phyloP scores from a whole-genome alignment of 768 basidiomycete genomes.

The Lepiota venenata region DNA sequence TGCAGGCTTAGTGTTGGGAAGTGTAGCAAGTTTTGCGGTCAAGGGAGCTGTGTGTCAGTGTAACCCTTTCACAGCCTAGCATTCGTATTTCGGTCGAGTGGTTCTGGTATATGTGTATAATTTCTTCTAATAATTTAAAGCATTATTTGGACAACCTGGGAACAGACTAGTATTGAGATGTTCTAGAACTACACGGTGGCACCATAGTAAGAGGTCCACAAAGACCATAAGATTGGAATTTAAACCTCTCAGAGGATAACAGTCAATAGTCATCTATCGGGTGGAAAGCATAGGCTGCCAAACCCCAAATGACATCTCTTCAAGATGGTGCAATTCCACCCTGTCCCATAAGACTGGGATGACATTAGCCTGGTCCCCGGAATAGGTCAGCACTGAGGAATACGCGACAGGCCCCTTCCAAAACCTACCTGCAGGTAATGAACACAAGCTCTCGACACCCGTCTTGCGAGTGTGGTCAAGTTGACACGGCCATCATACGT shows the following conservation, averaged over 20 bases:
- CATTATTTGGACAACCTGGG: not conserved
- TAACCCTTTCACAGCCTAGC: conserved; percentile 57
- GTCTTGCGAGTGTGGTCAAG: conserved; percentile 63
- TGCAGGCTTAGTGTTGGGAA: conserved; percentile 72
- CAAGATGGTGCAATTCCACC: conserved; percentile 66
- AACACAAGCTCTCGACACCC: conserved; percentile 66
- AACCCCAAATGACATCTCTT: conserved; percentile 62
- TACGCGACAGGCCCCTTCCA: not conserved
- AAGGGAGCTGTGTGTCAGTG: conserved; percentile 64
- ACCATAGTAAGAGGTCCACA: not conserved
- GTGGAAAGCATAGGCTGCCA: conserved; percentile 71
- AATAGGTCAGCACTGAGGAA: conserved; percentile 1
- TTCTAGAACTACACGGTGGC: not conserved
- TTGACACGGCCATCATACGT: conserved; percentile 62
- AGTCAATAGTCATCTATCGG: conserved; percentile 11
- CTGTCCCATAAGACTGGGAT: conserved; percentile 69
- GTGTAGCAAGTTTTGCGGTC: conserved; percentile 79
- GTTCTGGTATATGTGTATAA: not conserved
- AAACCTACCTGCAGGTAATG: conserved; percentile 66
- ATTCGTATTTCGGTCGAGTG: not conserved
- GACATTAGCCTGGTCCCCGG: conserved; percentile 52
- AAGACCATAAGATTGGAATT: not conserved
- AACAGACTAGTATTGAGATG: not conserved
- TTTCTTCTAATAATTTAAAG: not conserved
- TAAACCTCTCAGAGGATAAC: not conserved